Conservation (phyloP, 2,329 filamentous ascomycete genomes). For the Teratosphaeria viscida region DNA sequence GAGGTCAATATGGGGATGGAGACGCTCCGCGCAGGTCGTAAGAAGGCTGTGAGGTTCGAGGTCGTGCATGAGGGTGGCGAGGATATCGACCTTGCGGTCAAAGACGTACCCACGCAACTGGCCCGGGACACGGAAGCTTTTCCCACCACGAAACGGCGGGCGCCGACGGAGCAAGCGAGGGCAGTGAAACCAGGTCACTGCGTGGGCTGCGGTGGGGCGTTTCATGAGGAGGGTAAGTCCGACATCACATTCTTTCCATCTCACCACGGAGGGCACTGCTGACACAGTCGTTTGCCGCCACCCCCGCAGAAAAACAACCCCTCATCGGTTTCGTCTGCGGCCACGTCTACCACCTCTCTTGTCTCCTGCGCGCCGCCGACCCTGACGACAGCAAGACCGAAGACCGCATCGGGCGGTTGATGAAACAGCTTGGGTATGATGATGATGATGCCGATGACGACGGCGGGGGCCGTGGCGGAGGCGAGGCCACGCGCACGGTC, state of each 20-base stretch:
- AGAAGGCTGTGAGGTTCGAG: conserved; percentile 81
- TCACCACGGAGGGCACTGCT: neutral
- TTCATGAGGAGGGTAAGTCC: conserved; percentile 28
- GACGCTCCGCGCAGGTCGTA: conserved; percentile 66
- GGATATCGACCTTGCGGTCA: conserved; percentile 24
- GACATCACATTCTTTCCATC: neutral
- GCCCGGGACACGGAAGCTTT: conserved; percentile 14
- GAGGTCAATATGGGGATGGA: conserved; percentile 82
- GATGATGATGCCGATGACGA: neutral
- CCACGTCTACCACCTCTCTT: conserved; percentile 68
- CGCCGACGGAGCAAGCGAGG: conserved; percentile 10
- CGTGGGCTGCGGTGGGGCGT: conserved; percentile 28
- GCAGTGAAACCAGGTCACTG: conserved; percentile 27
- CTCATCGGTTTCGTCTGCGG: conserved; percentile 73
- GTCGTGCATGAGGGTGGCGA: conserved; percentile 36
- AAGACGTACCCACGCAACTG: conserved; percentile 20
- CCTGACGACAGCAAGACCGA: conserved; percentile 28
- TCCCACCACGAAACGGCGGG: conserved; percentile 12
- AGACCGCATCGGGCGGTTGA: conserved; percentile 13
- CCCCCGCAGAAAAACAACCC: conserved; percentile 50
- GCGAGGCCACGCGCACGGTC: conserved; percentile 49
- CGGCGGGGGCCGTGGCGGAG: conserved; percentile 23
- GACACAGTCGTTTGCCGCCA: neutral
- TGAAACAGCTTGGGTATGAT: conserved; percentile 32
- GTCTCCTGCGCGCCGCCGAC: conserved; percentile 44